Conservation (phyloP, 2,329 filamentous ascomycete genomes). For the Penicillium sclerotigenum region DNA sequence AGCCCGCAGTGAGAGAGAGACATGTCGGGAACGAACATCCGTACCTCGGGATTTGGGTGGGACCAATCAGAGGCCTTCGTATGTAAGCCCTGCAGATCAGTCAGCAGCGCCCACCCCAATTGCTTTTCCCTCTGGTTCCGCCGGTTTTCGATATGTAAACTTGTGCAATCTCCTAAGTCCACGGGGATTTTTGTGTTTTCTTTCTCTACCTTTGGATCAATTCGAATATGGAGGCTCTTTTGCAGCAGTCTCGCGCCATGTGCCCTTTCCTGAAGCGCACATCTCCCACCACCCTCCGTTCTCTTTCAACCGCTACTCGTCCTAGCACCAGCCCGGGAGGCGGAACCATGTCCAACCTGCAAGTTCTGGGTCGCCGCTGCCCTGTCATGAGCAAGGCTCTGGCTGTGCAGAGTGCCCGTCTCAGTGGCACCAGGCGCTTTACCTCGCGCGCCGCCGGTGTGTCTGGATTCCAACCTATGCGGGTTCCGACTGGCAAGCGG, state of each 20-base stretch:
- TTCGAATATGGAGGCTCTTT: conserved; percentile 76
- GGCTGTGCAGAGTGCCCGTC: conserved; percentile 66
- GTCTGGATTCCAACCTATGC: conserved; percentile 43
- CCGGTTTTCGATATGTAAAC: neutral
- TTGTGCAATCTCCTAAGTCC: neutral
- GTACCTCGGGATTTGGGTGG: neutral
- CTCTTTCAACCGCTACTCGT: conserved; percentile 68
- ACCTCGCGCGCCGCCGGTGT: conserved; percentile 35
- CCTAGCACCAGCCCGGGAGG: conserved; percentile 70
- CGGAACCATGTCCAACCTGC: conserved; percentile 94
- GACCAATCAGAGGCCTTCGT: neutral
- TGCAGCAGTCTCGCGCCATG: conserved; percentile 93
- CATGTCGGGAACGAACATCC: neutral
- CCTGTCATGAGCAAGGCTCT: conserved; percentile 98
- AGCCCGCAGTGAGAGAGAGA: neutral
- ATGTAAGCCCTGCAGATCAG: neutral
- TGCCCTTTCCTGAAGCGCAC: conserved; percentile 97
- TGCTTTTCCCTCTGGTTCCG: conserved; percentile 3
- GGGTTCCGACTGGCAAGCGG: conserved; percentile 59
- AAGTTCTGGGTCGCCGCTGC: conserved; percentile 89
- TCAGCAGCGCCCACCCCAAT: neutral
- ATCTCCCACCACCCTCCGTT: conserved; percentile 83
- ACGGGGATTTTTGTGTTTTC: neutral
- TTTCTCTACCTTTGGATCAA: conserved; percentile 1
- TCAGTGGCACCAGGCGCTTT: conserved; percentile 40